Evolutionary conservation across 176 grass and related monocot genomes (phyloP).

Genomic region (Zea mays): DNA sequence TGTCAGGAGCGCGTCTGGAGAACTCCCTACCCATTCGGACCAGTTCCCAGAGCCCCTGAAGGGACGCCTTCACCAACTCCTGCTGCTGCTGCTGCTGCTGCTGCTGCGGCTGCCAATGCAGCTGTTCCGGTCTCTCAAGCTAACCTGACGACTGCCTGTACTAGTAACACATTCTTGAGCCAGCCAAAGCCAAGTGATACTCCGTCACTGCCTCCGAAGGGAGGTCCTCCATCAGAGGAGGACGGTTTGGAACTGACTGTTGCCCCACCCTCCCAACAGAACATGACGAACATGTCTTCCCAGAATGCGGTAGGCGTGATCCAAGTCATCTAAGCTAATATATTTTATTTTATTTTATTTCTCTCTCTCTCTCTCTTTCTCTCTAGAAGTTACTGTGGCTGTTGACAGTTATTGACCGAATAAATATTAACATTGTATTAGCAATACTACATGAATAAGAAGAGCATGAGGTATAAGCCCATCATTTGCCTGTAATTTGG

Average conservation of each 20-base stretch:
- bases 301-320: slow-evolving; percentile 49
- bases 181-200: not conserved
- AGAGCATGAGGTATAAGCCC: slow-evolving; percentile 33
- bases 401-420: slow-evolving; percentile 36
- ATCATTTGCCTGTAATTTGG: no score
- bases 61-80: slow-evolving; percentile 24
- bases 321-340: slow-evolving; percentile 49
- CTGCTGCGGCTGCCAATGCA: slow-evolving; percentile 1
- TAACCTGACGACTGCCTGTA: slow-evolving; percentile 40
- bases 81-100: no score
- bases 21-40: slow-evolving; percentile 34
- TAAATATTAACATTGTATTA: slow-evolving; percentile 52
- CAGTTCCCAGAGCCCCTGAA: slow-evolving; percentile 29
- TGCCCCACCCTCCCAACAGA: slow-evolving; percentile 51
- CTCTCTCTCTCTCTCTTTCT: not conserved
- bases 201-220: slow-evolving; percentile 21
- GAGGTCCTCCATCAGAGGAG: slow-evolving; percentile 33
- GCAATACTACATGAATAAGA: slow-evolving; percentile 35
- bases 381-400: slow-evolving; percentile 22
- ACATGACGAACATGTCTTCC: slow-evolving; percentile 48
- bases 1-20: slow-evolving; percentile 40
- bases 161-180: slow-evolving; percentile 30
- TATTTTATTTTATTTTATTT: no score
- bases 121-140: slow-evolving; percentile 32
- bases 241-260: slow-evolving; percentile 51